Percentiles rank a stretch among this genome's conserved stretches.
phyloP scores from a whole-genome alignment of 2,329 filamentous ascomycete species.

The Colletotrichum euphorbiae region DNA sequence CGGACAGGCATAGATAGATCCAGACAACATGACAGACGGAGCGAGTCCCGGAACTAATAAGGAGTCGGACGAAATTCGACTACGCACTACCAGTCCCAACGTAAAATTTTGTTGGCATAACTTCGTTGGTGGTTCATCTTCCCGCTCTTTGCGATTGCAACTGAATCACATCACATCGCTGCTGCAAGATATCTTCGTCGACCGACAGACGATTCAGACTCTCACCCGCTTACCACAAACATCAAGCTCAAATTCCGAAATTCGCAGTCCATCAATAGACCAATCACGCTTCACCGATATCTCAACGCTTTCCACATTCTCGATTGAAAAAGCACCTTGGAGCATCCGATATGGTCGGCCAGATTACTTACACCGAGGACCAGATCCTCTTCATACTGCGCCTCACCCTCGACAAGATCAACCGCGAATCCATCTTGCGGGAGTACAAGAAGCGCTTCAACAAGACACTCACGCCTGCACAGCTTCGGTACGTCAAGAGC shows the following conservation, averaged over 20 bases:
- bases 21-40: neutral
- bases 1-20: neutral
- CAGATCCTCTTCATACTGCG: slow-evolving; percentile 52
- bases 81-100: neutral
- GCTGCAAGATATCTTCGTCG: neutral
- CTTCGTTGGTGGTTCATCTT: neutral
- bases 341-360: slow-evolving; percentile 48
- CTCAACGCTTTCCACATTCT: neutral
- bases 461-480: slow-evolving; percentile 45
- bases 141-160: neutral
- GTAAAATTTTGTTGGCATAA: neutral
- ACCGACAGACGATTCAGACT: neutral
- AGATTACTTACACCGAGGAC: slow-evolving; percentile 48
- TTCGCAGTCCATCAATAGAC: neutral
- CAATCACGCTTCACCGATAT: neutral
- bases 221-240: neutral
- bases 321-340: neutral
- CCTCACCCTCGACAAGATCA: slow-evolving; percentile 44
- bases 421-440: slow-evolving; percentile 43
- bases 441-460: slow-evolving; percentile 47
- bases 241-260: neutral
- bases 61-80: slow-evolving; percentile 1
- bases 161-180: slow-evolving; percentile 3
- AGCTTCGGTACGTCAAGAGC: slow-evolving; percentile 54
- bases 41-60: neutral